These are phyloP conservation scores for Curvularia lunata DNA, from an alignment of 2,329 filamentous ascomycete species.

Conservation along the genomic window DNA sequence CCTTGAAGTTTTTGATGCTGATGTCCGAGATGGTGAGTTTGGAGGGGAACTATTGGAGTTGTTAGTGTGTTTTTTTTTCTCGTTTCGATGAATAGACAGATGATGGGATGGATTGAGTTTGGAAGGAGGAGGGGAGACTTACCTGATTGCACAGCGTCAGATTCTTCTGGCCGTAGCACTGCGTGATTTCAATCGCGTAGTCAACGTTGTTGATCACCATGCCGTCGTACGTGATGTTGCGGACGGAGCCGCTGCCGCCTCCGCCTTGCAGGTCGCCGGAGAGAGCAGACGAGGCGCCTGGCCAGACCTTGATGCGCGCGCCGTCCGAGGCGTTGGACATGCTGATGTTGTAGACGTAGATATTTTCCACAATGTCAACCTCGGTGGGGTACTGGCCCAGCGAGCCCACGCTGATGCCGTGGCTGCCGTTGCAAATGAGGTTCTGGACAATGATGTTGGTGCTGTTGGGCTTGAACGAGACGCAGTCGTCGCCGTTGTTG, in stretches of 20 bases:
- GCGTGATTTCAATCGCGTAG: slow-evolving; percentile 68
- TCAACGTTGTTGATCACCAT: slow-evolving; percentile 68
- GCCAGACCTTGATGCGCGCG: slow-evolving; percentile 78
- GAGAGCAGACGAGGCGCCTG: slow-evolving; percentile 61
- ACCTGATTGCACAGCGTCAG: slow-evolving; percentile 63
- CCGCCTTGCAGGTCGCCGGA: slow-evolving; percentile 69
- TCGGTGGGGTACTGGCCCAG: slow-evolving; percentile 70
- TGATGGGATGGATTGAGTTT: no score
- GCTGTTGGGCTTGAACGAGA: slow-evolving; percentile 76
- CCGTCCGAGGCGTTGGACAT: slow-evolving; percentile 61
- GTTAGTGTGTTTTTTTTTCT: no score
- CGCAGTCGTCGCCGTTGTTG: slow-evolving; percentile 72
- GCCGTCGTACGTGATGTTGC: slow-evolving; percentile 70
- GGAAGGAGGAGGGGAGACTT: no score
- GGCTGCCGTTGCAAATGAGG: slow-evolving; percentile 70
- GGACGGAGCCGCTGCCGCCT: slow-evolving; percentile 67
- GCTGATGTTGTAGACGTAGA: slow-evolving; percentile 58
- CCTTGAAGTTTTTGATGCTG: slow-evolving; percentile 62
- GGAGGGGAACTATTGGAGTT: slow-evolving; percentile 54
- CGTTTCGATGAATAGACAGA: no score
- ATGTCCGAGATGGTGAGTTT: slow-evolving; percentile 63
- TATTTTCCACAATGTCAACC: slow-evolving; percentile 71
- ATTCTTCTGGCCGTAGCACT: slow-evolving; percentile 70
- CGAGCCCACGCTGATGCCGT: slow-evolving; percentile 75
- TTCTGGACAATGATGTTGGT: slow-evolving; percentile 73